phyloP scores from a whole-genome alignment of 768 basidiomycete genomes.

The Hypholoma fasciculare region DNA sequence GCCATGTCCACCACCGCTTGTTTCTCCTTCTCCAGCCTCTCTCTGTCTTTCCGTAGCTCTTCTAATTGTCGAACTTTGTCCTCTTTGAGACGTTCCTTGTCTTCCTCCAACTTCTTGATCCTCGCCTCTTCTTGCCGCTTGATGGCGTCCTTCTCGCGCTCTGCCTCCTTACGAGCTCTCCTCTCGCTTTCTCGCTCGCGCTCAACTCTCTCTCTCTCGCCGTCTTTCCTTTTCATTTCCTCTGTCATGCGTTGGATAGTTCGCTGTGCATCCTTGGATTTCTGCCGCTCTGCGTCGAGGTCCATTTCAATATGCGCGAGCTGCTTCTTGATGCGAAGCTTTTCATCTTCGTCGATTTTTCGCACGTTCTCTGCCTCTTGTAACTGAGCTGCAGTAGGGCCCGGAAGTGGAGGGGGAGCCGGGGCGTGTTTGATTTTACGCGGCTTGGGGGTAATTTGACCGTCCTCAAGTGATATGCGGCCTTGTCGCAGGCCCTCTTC shows the following conservation, averaged over 20 bases:
- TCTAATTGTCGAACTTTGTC: slow-evolving; percentile 10
- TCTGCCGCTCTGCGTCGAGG: slow-evolving; percentile 21
- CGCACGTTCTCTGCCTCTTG: slow-evolving; percentile 16
- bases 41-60: slow-evolving; percentile 10
- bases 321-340: slow-evolving; percentile 17
- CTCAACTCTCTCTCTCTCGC: slow-evolving; percentile 6
- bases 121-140: slow-evolving; percentile 9
- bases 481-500: slow-evolving; percentile 56
- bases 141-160: slow-evolving; percentile 10
- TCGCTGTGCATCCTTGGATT: slow-evolving; percentile 17
- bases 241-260: slow-evolving; percentile 7
- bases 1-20: slow-evolving; percentile 7
- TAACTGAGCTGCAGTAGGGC: slow-evolving; percentile 1
- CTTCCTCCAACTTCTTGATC: slow-evolving; percentile 7
- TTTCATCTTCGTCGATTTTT: slow-evolving; percentile 19
- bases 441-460: neutral
- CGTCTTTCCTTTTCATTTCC: slow-evolving; percentile 9
- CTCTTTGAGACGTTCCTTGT: slow-evolving; percentile 8
- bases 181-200: slow-evolving; percentile 6
- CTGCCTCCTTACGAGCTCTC: slow-evolving; percentile 2
- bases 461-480: slow-evolving; percentile 11
- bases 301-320: slow-evolving; percentile 18
- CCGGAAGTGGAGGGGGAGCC: neutral
- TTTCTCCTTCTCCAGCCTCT: slow-evolving; percentile 16
- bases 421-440: neutral